phyloP scores from a whole-genome alignment of 371 early-diverging fungal genomes.

The Mortierella polycephala region DNA sequence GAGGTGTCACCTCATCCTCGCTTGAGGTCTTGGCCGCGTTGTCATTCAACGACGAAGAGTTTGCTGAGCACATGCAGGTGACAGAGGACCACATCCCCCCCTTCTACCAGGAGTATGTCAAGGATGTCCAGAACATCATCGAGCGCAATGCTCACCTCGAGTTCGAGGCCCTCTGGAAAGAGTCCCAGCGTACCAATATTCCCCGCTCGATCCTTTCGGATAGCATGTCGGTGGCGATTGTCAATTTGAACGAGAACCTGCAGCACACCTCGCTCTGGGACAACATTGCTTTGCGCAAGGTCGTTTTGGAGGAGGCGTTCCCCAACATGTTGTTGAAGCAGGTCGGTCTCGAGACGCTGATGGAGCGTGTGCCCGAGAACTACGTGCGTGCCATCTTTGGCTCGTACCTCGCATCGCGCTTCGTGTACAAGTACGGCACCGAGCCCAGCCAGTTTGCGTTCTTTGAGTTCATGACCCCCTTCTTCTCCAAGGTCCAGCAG shows the following conservation, averaged over 20 bases:
- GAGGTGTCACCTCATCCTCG: conserved; percentile 97
- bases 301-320: conserved; percentile 91
- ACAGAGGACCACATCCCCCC: conserved; percentile 76
- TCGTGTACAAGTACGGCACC: conserved; percentile 96
- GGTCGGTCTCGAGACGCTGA: conserved; percentile 87
- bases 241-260: conserved; percentile 92
- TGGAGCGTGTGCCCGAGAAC: conserved; percentile 90
- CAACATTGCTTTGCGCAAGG: conserved; percentile 82
- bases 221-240: conserved; percentile 92
- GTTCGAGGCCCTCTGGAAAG: conserved; percentile 96
- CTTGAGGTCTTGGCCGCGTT: conserved; percentile 96
- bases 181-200: conserved; percentile 78
- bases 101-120: conserved; percentile 94
- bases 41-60: conserved; percentile 92
- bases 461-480: conserved; percentile 93
- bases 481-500: conserved; percentile 58
- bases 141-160: conserved; percentile 95
- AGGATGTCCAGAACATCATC: conserved; percentile 91
- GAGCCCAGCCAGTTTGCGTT: conserved; percentile 97
- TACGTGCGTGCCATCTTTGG: conserved; percentile 98
- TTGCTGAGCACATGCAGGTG: conserved; percentile 92
- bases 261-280: conserved; percentile 95
- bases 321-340: conserved; percentile 91
- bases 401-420: conserved; percentile 91
- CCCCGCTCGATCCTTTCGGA: conserved; percentile 92